Evolutionary conservation across 345 rosid genomes (phyloP).

Genomic region (Gossypium turneri): DNA sequence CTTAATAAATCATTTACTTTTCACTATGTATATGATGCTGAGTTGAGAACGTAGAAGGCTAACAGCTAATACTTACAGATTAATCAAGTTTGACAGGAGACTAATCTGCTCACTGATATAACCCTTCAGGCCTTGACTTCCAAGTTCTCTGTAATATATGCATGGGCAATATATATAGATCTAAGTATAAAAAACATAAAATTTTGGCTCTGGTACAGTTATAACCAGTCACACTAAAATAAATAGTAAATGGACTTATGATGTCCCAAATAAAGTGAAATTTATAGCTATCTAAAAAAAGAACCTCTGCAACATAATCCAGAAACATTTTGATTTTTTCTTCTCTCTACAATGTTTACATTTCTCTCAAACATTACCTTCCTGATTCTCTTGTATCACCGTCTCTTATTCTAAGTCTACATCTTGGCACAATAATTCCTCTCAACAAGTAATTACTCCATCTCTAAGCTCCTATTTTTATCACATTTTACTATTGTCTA

Average conservation of each 20-base stretch:
- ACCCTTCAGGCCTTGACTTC: slow-evolving; percentile 91
- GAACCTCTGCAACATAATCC: neutral
- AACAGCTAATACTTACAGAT: slow-evolving; percentile 67
- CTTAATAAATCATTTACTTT: neutral
- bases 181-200: neutral
- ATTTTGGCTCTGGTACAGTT: neutral
- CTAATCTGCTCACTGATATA: slow-evolving; percentile 73
- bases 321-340: neutral
- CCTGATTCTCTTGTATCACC: neutral
- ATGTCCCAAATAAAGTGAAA: neutral
- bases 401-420: neutral
- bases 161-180: neutral
- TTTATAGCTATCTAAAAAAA: neutral
- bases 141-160: slow-evolving; percentile 68
- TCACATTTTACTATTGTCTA: neutral
- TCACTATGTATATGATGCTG: neutral
- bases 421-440: neutral
- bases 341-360: neutral
- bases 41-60: slow-evolving; percentile 5
- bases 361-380: neutral
- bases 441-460: neutral
- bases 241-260: neutral
- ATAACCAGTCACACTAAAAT: neutral
- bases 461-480: neutral
- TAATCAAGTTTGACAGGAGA: slow-evolving; percentile 71